phyloP scores from a whole-genome alignment of 805 yeast genomes.

The Candida boleticola region DNA sequence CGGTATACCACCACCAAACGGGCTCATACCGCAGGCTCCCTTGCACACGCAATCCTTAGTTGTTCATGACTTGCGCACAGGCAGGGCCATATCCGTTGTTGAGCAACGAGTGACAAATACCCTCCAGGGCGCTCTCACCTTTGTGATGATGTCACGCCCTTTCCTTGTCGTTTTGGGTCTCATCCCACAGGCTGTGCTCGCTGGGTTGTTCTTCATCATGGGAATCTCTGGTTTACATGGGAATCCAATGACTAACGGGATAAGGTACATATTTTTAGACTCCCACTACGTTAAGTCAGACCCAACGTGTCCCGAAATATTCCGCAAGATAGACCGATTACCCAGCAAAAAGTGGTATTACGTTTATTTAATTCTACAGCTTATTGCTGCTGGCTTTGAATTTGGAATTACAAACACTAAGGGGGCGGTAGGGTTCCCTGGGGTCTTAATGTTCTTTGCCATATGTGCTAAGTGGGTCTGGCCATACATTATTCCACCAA shows the following conservation, averaged over 20 bases:
- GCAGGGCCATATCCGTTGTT: constrained; percentile 56
- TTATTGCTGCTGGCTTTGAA: constrained; percentile 73
- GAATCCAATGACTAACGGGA: constrained; percentile 61
- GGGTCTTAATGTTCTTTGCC: constrained; percentile 70
- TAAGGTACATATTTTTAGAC: constrained; percentile 65
- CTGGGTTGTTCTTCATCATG: constrained; percentile 93
- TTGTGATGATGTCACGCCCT: constrained; percentile 90
- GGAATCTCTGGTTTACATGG: constrained; percentile 75
- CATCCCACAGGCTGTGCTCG: constrained; percentile 89
- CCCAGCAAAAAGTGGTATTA: constrained; percentile 47
- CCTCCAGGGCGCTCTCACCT: constrained; percentile 76
- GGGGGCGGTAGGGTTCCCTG: constrained; percentile 95
- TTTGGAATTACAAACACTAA: constrained; percentile 80
- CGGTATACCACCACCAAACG: constrained; percentile 96
- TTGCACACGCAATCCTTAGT: constrained; percentile 79
- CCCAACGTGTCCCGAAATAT: constrained; percentile 35
- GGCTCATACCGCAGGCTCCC: constrained; percentile 96
- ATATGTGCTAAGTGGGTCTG: constrained; percentile 59
- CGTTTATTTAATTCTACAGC: constrained; percentile 55
- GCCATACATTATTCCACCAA: constrained; percentile 58
- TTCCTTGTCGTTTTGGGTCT: constrained; percentile 73
- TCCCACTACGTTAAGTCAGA: constrained; percentile 33
- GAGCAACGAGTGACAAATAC: constrained; percentile 89
- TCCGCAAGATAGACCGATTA: constrained; percentile 26
- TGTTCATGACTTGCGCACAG: constrained; percentile 43